A percentile compares a stretch with the other conserved stretches of the same genome.
Evolutionary conservation across 202 grass and related monocot genomes (phyloP).

Genomic region (Cymbopogon flexuosus): DNA sequence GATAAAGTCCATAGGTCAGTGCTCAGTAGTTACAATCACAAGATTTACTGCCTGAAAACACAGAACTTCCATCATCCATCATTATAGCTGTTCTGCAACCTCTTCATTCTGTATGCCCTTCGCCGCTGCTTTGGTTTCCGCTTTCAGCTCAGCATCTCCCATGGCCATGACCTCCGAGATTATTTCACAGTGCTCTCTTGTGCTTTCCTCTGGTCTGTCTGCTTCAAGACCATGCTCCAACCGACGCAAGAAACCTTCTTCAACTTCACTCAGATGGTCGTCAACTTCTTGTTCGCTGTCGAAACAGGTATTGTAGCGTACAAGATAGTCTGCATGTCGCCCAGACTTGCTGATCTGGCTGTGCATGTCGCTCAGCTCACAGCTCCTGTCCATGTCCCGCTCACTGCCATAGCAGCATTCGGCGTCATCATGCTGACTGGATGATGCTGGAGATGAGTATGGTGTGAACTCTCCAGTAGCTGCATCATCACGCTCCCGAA

Average conservation of each 20-base stretch:
- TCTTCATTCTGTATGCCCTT: constrained; percentile 29
- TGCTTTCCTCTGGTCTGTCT: constrained; percentile 25
- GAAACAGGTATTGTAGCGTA: constrained; percentile 47
- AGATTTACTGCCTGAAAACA: constrained; percentile 8
- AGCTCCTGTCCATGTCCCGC: constrained; percentile 48
- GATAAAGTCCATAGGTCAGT: constrained; percentile 18
- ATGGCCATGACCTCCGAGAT: constrained; percentile 22
- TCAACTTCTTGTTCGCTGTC: constrained; percentile 46
- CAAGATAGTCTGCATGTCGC: constrained; percentile 38
- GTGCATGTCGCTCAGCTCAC: constrained; percentile 46
- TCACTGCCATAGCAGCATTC: constrained; percentile 47
- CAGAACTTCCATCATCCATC: background rate
- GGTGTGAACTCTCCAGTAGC: constrained; percentile 48
- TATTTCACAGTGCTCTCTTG: constrained; percentile 22
- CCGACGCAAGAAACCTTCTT: constrained; percentile 42
- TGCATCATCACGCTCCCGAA: constrained; percentile 61
- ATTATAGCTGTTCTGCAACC: background rate
- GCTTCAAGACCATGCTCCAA: constrained; percentile 34
- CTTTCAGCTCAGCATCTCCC: constrained; percentile 31
- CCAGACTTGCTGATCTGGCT: constrained; percentile 43
- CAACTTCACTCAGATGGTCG: constrained; percentile 31
- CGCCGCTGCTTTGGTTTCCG: background rate
- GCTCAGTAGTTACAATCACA: background rate
- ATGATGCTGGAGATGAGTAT: constrained; percentile 61
- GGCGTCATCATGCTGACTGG: background rate